phyloP scores from a whole-genome alignment of 139 green algal species.

The Chlorella sp. region DNA sequence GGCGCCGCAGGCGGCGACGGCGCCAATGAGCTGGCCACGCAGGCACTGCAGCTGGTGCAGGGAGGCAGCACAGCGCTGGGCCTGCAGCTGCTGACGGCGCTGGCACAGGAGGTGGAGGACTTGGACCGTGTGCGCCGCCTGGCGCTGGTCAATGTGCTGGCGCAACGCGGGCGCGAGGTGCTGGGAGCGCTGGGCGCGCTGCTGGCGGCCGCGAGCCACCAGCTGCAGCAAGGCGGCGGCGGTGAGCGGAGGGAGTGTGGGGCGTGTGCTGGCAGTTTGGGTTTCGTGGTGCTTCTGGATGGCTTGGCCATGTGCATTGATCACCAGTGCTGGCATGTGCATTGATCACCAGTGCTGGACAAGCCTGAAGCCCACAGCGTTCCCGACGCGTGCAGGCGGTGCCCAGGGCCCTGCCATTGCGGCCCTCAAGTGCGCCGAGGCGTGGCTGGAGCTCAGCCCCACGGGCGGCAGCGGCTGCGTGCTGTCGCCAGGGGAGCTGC shows the following conservation, averaged over 20 bases:
- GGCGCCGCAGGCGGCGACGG: constrained; percentile 1
- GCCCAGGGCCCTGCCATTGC: background rate
- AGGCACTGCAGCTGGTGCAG: constrained; percentile 31
- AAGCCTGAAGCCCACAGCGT: background rate
- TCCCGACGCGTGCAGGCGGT: background rate
- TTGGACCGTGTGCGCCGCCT: constrained; percentile 36
- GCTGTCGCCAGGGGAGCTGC: constrained; percentile 37
- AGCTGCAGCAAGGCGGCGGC: constrained; percentile 1
- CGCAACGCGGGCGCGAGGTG: constrained; percentile 15
- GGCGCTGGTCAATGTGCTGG: constrained; percentile 32
- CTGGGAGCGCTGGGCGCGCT: constrained; percentile 27
- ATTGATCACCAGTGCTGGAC: background rate
- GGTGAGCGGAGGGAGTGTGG: background rate
- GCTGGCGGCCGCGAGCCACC: constrained; percentile 6
- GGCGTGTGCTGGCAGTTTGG: background rate
- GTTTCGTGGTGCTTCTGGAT: background rate
- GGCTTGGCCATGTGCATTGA: background rate
- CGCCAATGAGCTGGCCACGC: constrained; percentile 15
- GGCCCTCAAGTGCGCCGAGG: constrained; percentile 41
- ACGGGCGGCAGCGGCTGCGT: constrained; percentile 24
- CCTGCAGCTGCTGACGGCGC: constrained; percentile 45
- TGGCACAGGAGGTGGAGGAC: constrained; percentile 52
- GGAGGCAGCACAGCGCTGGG: background rate
- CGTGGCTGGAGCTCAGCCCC: constrained; percentile 51
- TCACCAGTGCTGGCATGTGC: background rate